Evolutionary conservation across 768 basidiomycete genomes (phyloP), one percentile per base, ranked within the genome.

Genomic region (Lactarius vividus): DNA sequence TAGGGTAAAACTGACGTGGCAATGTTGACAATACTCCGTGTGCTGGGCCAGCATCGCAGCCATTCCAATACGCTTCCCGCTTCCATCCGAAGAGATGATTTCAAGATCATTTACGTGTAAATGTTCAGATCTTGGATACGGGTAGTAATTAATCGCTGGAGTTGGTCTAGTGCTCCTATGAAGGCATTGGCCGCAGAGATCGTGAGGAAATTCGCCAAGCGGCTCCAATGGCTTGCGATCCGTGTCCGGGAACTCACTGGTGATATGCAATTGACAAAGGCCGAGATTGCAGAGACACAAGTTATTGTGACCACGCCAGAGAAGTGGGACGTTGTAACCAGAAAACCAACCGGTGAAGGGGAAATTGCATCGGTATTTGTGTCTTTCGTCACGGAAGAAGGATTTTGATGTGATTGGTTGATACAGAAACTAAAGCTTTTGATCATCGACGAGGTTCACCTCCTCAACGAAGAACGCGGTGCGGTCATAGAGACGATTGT

Each of bases 1-100:
- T 71, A 96, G 94, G 97, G 97, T 77, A 99, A 99, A 92, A 99
- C 97, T 0, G 97, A 99, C 76, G 90, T 99, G 0, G 97, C 97
- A 0, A 91, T 98, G 86, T 82, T 99, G 73, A 84, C 93, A 3
- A 89, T 99, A 67, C 84, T 99, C 56, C 91, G 95, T 35, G 91
- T 96, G 33, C 78, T 98, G 55, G 79, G 87, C 57, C 93, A 94
- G 71, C 84, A 96, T 74, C 75, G 82, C 72, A 31, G 62, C 73
- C 28, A 64, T 71, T 4, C 74, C 72, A 40, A 71, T 62, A 53
- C 74, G 72, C 71, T 85, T 8, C 77, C 78, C 11, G 74, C 81
- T 3, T 80, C 84, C 6, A 90, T 96, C 62, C 74, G 85, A 65
- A 81, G 82, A 35, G 82, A 92, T 67, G 77, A 85, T 1, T 98